These are phyloP conservation scores for Fistulinella cinereoalba DNA, from an alignment of 1,284 basidiomycete genomes.

Conservation along the genomic window DNA sequence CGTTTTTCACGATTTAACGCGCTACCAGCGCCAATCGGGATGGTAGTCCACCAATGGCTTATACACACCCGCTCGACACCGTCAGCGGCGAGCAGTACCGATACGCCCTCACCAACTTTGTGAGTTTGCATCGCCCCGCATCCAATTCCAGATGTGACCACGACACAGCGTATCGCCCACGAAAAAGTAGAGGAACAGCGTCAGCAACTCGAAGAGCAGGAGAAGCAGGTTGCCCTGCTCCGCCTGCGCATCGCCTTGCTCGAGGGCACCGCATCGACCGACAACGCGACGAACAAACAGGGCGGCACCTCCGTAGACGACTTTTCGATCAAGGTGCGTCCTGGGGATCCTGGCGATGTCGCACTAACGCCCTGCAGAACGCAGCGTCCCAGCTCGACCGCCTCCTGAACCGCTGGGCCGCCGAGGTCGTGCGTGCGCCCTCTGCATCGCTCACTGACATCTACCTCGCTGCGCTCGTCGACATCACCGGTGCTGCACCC, in stretches of 20 bases:
- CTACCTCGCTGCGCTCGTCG: conserved; percentile 56
- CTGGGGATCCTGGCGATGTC: not conserved
- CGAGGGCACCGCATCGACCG: conserved; percentile 54
- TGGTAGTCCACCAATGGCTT: conserved; percentile 17
- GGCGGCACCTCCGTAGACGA: conserved; percentile 71
- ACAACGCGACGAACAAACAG: conserved; percentile 34
- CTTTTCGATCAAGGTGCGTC: conserved; percentile 74
- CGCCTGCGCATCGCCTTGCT: conserved; percentile 66
- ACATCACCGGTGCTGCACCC: conserved; percentile 45
- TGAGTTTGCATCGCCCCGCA: conserved; percentile 34
- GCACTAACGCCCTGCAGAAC: conserved; percentile 39
- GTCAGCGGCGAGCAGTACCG: conserved; percentile 73
- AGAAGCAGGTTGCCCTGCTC: conserved; percentile 71
- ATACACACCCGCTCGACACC: conserved; percentile 41
- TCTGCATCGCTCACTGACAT: conserved; percentile 53
- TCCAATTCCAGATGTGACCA: not conserved
- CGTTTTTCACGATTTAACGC: too few species aligned
- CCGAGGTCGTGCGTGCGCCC: conserved; percentile 60
- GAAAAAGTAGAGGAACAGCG: conserved; percentile 82
- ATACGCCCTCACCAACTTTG: conserved; percentile 78
- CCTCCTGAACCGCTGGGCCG: conserved; percentile 79
- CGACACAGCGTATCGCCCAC: conserved; percentile 74
- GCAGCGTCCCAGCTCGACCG: conserved; percentile 75
- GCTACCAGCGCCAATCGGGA: not conserved
- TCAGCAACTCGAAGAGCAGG: conserved; percentile 74